Evolutionary conservation across 768 basidiomycete species (phyloP).

Genomic region (Kwoniella europaea): DNA sequence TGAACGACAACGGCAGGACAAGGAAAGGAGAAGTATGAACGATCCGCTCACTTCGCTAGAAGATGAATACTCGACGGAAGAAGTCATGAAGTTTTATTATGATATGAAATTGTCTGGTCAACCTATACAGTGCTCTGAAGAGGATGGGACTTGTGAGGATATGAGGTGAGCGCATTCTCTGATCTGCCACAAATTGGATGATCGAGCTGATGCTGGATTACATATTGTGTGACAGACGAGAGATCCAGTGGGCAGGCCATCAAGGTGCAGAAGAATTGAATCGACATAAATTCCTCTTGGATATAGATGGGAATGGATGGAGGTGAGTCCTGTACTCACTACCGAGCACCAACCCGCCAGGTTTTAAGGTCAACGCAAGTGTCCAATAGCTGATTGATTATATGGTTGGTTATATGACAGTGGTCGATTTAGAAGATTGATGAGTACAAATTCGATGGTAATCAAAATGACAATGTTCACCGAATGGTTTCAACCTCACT

Average conservation of each 20-base stretch:
- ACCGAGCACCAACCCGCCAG: neutral
- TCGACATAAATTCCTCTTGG: constrained; percentile 58
- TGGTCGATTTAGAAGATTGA: constrained; percentile 52
- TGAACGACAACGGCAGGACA: neutral
- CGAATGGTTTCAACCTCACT: constrained; percentile 58
- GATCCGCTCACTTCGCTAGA: constrained; percentile 27
- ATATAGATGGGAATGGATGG: constrained; percentile 55
- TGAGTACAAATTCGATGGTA: constrained; percentile 60
- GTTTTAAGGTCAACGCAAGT: too few species aligned
- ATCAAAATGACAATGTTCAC: constrained; percentile 60
- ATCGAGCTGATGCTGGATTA: constrained; percentile 2
- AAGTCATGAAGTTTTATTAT: constrained; percentile 45
- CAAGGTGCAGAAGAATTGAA: constrained; percentile 54
- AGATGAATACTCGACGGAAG: constrained; percentile 31
- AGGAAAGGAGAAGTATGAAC: neutral
- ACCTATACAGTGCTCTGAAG: constrained; percentile 55
- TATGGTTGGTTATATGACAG: constrained; percentile 6
- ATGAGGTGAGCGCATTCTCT: constrained; percentile 41
- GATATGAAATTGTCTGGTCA: constrained; percentile 54
- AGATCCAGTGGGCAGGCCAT: constrained; percentile 51
- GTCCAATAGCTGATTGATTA: too few species aligned
- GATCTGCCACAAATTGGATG: neutral
- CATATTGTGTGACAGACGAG: constrained; percentile 27
- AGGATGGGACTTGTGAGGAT: constrained; percentile 55
- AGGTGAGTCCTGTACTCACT: constrained; percentile 37